Evolutionary conservation across 2,329 filamentous ascomycete genomes (phyloP).

Genomic region (Ilyonectria destructans): DNA sequence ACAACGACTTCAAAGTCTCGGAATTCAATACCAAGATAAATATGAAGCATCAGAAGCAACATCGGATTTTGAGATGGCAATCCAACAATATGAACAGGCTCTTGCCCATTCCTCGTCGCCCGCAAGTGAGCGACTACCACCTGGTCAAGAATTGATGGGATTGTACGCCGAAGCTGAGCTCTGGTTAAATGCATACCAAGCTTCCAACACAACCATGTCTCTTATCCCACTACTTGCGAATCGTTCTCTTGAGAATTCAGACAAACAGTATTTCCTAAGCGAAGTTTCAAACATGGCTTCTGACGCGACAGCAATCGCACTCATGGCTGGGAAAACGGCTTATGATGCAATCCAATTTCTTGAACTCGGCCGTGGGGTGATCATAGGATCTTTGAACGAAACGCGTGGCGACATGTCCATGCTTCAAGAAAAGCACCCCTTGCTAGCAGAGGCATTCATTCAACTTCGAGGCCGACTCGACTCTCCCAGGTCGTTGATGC

Average conservation of each 20-base stretch:
- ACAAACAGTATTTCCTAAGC: neutral
- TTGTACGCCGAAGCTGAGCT: neutral
- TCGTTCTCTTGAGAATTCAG: neutral
- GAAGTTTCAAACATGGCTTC: neutral
- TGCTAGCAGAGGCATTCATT: conserved; percentile 1
- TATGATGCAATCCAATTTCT: neutral
- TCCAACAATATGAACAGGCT: neutral
- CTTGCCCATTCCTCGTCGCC: neutral
- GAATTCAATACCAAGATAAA: neutral
- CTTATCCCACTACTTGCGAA: neutral
- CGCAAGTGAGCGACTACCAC: neutral
- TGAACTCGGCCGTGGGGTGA: conserved; percentile 3
- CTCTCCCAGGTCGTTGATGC: neutral
- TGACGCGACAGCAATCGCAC: neutral
- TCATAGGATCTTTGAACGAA: neutral
- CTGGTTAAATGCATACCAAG: neutral
- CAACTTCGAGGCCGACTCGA: neutral
- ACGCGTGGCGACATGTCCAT: neutral
- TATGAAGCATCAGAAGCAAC: neutral
- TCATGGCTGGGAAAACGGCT: neutral
- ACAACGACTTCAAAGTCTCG: neutral
- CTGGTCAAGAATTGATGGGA: neutral
- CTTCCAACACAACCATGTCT: neutral
- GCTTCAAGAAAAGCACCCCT: neutral
- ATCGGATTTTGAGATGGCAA: neutral